Evolutionary conservation across 2,329 filamentous ascomycete genomes (phyloP), one percentile per base, ranked within the genome.

Genomic region (Trichoderma atrobrunneum): DNA sequence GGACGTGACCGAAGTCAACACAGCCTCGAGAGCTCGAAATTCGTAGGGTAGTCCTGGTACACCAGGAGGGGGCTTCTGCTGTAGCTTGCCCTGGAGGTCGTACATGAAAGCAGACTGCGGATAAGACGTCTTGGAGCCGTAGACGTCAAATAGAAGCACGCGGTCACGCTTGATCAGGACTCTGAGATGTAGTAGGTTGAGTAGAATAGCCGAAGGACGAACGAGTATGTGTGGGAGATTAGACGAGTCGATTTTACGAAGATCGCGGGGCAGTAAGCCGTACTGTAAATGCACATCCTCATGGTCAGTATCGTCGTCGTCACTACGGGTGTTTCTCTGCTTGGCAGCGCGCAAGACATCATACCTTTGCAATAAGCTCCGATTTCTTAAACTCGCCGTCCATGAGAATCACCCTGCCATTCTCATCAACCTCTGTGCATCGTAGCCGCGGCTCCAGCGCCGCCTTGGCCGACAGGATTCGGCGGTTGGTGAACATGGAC

Each of bases 71-170:
- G 79, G 76, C 80, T 94, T 95, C 79, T 97, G 94, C 74, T 93
- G 91, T 59, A 99, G 85, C 80, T 97, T 97, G 14, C 93, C 93
- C 81, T 98, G 94, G 24, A 99, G 85, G 79, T 98, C 96, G 82
- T 98, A 98, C 90, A 99, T 97, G 84, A 99, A 99, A 16, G 96
- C 90, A 5, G 94, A 97, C 81, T 98, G 96, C 36, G 95, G 94
- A 78, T 98, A 97, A 0, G 94, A 97, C 76, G 97, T 94, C 73
- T 94, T 95, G 54, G 94, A 96, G 34, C 96, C 96, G 82, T 97
- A 98, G 16, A 96, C 93, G 78, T 98, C 96, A 80, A 99, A 98
- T 6, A 99, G 91, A 28, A 99, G 89, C 7, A 99, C 94, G 28
- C 95, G 92, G 79, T 99, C 93, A 74, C 95, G 90, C 84, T 98